phyloP scores from a whole-genome alignment of 2,329 filamentous ascomycete species.

The Periglandula ipomoeae region DNA sequence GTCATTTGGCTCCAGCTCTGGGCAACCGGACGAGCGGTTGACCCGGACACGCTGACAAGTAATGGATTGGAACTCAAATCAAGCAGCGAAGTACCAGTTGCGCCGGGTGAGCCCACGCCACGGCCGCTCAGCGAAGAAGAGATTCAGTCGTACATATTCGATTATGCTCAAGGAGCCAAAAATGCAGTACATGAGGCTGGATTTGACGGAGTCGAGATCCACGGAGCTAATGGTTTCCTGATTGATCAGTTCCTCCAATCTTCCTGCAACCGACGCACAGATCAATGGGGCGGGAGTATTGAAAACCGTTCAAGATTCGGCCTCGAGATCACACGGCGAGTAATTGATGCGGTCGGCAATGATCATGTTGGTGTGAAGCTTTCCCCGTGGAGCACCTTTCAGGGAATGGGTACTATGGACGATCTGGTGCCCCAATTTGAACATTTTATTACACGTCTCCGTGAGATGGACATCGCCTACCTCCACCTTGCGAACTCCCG shows the following conservation, averaged over 20 bases:
- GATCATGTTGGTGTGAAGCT: slow-evolving; percentile 48
- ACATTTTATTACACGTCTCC: slow-evolving; percentile 43
- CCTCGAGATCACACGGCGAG: slow-evolving; percentile 36
- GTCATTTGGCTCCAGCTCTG: slow-evolving; percentile 56
- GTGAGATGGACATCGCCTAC: slow-evolving; percentile 46
- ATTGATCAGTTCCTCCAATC: slow-evolving; percentile 51
- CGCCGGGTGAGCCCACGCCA: not conserved
- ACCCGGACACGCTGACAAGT: slow-evolving; percentile 6
- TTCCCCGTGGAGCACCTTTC: slow-evolving; percentile 51
- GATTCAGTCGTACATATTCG: slow-evolving; percentile 50
- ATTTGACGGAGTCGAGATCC: slow-evolving; percentile 60
- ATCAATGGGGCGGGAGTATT: slow-evolving; percentile 42
- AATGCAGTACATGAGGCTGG: slow-evolving; percentile 51
- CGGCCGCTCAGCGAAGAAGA: slow-evolving; percentile 52
- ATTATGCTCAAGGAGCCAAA: slow-evolving; percentile 43
- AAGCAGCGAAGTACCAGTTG: not conserved
- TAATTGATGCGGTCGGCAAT: slow-evolving; percentile 34
- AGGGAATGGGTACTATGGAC: slow-evolving; percentile 51
- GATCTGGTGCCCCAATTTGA: slow-evolving; percentile 56
- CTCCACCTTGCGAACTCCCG: slow-evolving; percentile 53
- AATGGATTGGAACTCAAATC: not conserved
- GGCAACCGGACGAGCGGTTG: slow-evolving; percentile 43
- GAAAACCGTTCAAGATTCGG: slow-evolving; percentile 43
- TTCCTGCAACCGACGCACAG: slow-evolving; percentile 38
- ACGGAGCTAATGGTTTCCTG: slow-evolving; percentile 51